Base-by-base conservation (phyloP, 2,329 filamentous ascomycete species). In the Diaporthe vexans region DNA sequence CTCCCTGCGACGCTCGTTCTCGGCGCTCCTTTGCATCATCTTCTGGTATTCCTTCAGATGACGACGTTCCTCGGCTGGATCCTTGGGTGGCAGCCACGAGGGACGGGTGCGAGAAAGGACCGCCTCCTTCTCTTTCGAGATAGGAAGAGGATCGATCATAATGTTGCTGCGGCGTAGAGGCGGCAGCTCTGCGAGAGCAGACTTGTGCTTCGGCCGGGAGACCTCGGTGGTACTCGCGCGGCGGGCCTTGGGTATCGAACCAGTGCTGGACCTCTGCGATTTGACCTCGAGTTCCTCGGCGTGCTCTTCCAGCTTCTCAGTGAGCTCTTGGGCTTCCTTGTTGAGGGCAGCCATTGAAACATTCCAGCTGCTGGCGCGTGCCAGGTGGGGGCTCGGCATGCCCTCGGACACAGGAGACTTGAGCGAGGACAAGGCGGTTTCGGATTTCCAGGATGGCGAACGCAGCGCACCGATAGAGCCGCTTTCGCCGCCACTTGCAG, bases 51-150 rank as follows among this genome's bases (percentile, higher is more conserved):
- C 92, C 79, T 91, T 95, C 77, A 99, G 82, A 83, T 99, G 97
- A 78, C 92, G 93, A 81, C 91, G 94, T 85, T 99, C 97, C 83
- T 99, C 97, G 71, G 94, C 94, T 2, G 95, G 95, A 77, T 97
- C 92, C 84, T 97, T 97, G 1, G 94, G 94, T 0, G 94, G 94
- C 3, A 97, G 86, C 94, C 94, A 97, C 1, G 93, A 95, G 0
- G 94, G 94, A 51, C 94, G 88, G 2, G 94, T 97, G 24, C 94
- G 89, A 33, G 93, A 95, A 29, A 97, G 86, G 2, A 95, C 94
- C 4, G 94, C 94, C 79, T 96, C 94, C 81, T 97, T 97, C 83
- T 97, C 94, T 82, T 94, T 95, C 59, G 94, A 96, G 37, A 95
- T 91, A 21, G 94, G 94, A 48, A 97, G 85, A 4, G 94, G 94